Evolutionary conservation across 2,329 filamentous ascomycete genomes (phyloP).

Genomic region (Clonostachys rhizophaga): DNA sequence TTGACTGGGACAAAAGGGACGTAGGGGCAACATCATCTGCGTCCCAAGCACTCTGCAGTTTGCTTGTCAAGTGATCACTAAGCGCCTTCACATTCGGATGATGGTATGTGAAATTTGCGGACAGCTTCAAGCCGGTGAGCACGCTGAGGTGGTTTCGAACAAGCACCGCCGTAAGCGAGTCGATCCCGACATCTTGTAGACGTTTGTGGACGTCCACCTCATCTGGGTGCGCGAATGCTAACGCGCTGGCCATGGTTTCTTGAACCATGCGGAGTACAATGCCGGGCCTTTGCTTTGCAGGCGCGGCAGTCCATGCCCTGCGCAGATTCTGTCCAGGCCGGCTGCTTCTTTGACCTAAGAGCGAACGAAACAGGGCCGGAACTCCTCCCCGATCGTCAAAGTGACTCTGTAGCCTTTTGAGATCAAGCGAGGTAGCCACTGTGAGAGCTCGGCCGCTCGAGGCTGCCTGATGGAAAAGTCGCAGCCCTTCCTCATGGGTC

Average conservation of each 20-base stretch:
- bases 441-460: slow-evolving; percentile 4
- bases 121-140: slow-evolving; percentile 4
- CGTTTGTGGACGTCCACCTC: slow-evolving; percentile 6
- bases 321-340: not conserved
- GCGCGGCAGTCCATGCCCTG: not conserved
- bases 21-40: not conserved
- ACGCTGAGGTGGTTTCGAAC: slow-evolving; percentile 6
- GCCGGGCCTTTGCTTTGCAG: not conserved
- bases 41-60: too few species aligned
- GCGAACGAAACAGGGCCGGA: not conserved
- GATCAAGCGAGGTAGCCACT: slow-evolving; percentile 4
- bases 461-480: slow-evolving; percentile 1
- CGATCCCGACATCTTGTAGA: slow-evolving; percentile 8
- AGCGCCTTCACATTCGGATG: slow-evolving; percentile 5
- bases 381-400: not conserved
- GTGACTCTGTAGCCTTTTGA: slow-evolving; percentile 1
- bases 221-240: slow-evolving; percentile 4
- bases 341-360: not conserved
- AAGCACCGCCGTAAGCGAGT: slow-evolving; percentile 8
- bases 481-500: slow-evolving; percentile 2
- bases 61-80: not conserved
- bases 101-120: slow-evolving; percentile 3
- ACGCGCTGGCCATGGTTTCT: slow-evolving; percentile 4
- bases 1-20: not conserved
- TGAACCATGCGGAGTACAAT: slow-evolving; percentile 5